Percentiles rank a stretch among this genome's conserved stretches.
Conservation (phyloP, 495 filamentous ascomycete species). For the Oidiodendron maius region DNA sequence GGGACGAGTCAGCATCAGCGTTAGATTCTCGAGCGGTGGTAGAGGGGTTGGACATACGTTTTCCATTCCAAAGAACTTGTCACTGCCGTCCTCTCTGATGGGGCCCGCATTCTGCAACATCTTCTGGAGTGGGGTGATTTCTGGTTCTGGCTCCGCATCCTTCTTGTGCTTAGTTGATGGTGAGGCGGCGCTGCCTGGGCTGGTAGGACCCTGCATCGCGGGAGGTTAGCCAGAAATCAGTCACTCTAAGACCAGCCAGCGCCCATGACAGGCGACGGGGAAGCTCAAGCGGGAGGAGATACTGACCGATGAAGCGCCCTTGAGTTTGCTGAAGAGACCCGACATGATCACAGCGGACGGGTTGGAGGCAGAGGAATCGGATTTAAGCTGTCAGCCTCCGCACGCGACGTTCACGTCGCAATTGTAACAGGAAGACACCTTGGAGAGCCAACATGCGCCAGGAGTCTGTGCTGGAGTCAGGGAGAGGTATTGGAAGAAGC, state of each 20-base stretch:
- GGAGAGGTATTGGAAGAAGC: too few species aligned
- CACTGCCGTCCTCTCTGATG: conserved; percentile 79
- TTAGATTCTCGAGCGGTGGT: conserved; percentile 1
- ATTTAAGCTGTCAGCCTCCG: too few species aligned
- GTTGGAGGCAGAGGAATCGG: too few species aligned
- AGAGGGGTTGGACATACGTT: conserved; percentile 58
- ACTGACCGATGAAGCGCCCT: conserved; percentile 20
- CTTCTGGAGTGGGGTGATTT: conserved; percentile 77
- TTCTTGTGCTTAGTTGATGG: conserved; percentile 19
- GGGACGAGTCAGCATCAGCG: conserved; percentile 24
- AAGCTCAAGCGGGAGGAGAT: background rate
- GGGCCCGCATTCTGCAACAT: conserved; percentile 74
- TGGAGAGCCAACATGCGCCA: too few species aligned
- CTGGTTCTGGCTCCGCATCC: conserved; percentile 40
- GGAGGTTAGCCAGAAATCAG: background rate
- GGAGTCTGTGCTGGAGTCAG: too few species aligned
- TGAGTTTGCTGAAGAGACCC: conserved; percentile 21
- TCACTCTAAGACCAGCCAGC: background rate
- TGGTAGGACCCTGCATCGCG: conserved; percentile 13
- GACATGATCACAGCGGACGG: conserved; percentile 12
- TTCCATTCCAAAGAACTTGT: conserved; percentile 98
- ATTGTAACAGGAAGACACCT: too few species aligned
- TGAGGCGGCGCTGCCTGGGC: conserved; percentile 12
- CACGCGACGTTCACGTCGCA: too few species aligned
- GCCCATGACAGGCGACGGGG: background rate